These are phyloP conservation scores for Tylopilus orsonianus DNA, from an alignment of 1,284 basidiomycete genomes.

Conservation along the genomic window DNA sequence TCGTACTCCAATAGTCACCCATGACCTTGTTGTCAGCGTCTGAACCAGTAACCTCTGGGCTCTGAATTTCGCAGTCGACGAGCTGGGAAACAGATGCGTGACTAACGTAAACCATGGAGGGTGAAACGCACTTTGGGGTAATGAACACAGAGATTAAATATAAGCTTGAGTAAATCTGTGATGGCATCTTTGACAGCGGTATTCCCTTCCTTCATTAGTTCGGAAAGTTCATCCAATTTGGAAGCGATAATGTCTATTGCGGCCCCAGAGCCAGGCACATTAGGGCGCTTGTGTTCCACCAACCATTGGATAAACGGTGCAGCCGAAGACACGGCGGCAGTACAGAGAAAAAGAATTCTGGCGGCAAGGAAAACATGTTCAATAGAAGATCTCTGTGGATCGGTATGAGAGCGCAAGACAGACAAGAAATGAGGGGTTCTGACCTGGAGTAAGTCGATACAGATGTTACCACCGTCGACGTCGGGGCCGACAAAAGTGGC, in stretches of 20 bases:
- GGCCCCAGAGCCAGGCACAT: constrained; percentile 43
- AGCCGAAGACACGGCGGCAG: constrained; percentile 47
- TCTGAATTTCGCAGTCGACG: constrained; percentile 48
- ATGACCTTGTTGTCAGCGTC: constrained; percentile 38
- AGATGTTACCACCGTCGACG: constrained; percentile 61
- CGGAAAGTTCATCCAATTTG: constrained; percentile 59
- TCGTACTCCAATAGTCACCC: constrained; percentile 69
- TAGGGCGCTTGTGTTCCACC: constrained; percentile 55
- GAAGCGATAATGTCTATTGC: constrained; percentile 59
- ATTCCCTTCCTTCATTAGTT: constrained; percentile 49
- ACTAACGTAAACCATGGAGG: background rate
- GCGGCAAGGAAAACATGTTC: constrained; percentile 73
- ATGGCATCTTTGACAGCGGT: constrained; percentile 65
- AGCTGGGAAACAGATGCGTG: constrained; percentile 33
- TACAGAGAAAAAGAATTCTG: constrained; percentile 73
- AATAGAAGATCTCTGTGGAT: constrained; percentile 53
- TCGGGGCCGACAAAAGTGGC: constrained; percentile 53
- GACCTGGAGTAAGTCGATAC: constrained; percentile 63
- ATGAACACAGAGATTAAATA: constrained; percentile 74
- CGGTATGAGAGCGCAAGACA: constrained; percentile 5
- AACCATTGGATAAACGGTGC: constrained; percentile 52
- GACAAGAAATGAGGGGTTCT: constrained; percentile 18
- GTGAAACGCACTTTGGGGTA: constrained; percentile 52
- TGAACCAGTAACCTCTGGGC: constrained; percentile 27
- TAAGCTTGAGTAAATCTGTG: constrained; percentile 73